phyloP scores from a whole-genome alignment of 768 basidiomycete species.

The Psilocybe sp. region DNA sequence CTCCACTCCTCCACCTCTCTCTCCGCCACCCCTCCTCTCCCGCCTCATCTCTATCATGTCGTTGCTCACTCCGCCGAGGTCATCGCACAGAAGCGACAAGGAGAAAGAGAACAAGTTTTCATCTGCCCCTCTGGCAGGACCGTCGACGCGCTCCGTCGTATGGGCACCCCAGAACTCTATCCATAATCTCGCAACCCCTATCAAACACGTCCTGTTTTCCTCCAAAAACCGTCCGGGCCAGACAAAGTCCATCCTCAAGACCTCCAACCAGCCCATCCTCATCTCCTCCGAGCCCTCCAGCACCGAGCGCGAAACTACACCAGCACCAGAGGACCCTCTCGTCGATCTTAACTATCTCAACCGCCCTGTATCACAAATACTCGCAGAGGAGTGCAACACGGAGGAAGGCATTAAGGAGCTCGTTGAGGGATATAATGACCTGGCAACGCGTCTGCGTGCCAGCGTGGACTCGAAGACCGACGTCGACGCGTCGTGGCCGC shows the following conservation, averaged over 20 bases:
- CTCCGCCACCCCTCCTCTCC: slow-evolving; percentile 10
- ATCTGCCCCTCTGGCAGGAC: slow-evolving; percentile 14
- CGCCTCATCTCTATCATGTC: slow-evolving; percentile 28
- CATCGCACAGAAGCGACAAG: slow-evolving; percentile 43
- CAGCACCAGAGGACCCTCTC: slow-evolving; percentile 73
- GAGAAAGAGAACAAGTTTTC: slow-evolving; percentile 49
- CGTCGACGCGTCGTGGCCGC: slow-evolving; percentile 61
- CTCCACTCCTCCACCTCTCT: slow-evolving; percentile 12
- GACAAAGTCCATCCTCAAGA: slow-evolving; percentile 71
- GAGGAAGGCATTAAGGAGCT: slow-evolving; percentile 38
- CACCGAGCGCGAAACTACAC: slow-evolving; percentile 60
- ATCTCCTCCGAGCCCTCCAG: slow-evolving; percentile 38
- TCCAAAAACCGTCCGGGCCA: slow-evolving; percentile 38
- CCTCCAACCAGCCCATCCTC: slow-evolving; percentile 16
- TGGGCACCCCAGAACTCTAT: slow-evolving; percentile 52
- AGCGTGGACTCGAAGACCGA: slow-evolving; percentile 43
- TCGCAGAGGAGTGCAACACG: slow-evolving; percentile 36
- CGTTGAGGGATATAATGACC: slow-evolving; percentile 71
- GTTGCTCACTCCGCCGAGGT: slow-evolving; percentile 60
- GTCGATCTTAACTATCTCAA: slow-evolving; percentile 61
- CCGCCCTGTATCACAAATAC: slow-evolving; percentile 59
- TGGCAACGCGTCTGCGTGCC: slow-evolving; percentile 62
- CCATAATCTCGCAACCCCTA: slow-evolving; percentile 35
- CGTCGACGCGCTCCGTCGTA: slow-evolving; percentile 34
- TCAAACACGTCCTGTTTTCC: slow-evolving; percentile 21